Evolutionary conservation across 139 green algal species (phyloP).

Genomic region (Coccomyxa sp.): DNA sequence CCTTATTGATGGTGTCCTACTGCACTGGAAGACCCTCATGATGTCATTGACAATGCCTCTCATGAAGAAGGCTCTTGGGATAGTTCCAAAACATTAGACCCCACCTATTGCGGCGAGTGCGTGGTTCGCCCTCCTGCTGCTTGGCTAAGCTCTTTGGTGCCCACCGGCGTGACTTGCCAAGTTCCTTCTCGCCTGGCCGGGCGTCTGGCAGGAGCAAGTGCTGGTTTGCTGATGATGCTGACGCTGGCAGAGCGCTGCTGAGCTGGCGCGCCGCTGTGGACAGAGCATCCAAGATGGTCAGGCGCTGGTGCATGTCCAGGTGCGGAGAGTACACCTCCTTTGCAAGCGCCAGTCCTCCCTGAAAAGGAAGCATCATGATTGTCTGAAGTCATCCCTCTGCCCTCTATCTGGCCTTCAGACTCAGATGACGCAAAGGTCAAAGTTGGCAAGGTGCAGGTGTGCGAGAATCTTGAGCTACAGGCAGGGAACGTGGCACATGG

Average conservation of each 20-base stretch:
- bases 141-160: not conserved
- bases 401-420: too few relatives aligned
- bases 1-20: not conserved
- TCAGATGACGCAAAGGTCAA: too few relatives aligned
- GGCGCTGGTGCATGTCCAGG: constrained; percentile 60
- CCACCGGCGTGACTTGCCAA: constrained; percentile 7
- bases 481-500: too few relatives aligned
- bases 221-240: too few relatives aligned
- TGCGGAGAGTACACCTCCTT: constrained; percentile 66
- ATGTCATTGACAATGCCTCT: not conserved
- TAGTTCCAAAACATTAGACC: not conserved
- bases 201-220: too few relatives aligned
- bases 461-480: too few relatives aligned
- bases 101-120: constrained; percentile 24
- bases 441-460: too few relatives aligned
- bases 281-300: constrained; percentile 65
- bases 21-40: not conserved
- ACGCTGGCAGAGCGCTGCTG: too few relatives aligned
- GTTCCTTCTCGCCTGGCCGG: not conserved
- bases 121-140: not conserved
- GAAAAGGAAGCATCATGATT: too few relatives aligned
- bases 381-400: too few relatives aligned
- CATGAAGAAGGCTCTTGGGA: not conserved
- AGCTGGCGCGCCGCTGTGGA: constrained; percentile 46
- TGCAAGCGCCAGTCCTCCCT: too few relatives aligned